Evolutionary conservation across 768 basidiomycete species (phyloP).

Genomic region (Podaxis sp.): DNA sequence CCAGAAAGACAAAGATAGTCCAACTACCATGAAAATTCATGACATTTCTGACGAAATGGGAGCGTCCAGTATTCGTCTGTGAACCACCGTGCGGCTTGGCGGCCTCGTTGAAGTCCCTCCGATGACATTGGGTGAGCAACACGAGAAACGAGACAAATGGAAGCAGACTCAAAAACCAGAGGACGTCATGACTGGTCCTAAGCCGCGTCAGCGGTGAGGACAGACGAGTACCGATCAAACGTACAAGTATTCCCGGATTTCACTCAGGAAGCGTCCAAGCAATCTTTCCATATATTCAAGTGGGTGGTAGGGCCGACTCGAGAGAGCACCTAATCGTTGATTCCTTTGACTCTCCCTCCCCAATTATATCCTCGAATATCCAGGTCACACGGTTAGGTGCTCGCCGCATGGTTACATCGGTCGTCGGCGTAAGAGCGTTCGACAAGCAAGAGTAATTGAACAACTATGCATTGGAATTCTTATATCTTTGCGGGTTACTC

Average conservation of each 20-base stretch:
- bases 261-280: neutral
- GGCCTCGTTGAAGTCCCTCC: too few relatives aligned
- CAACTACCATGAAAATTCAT: slow-evolving; percentile 44
- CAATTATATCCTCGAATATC: too few relatives aligned
- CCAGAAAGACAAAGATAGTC: slow-evolving; percentile 46
- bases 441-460: too few relatives aligned
- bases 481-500: too few relatives aligned
- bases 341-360: neutral
- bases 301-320: neutral
- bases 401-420: neutral
- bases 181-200: neutral
- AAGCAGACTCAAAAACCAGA: slow-evolving; percentile 1
- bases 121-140: neutral
- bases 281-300: neutral
- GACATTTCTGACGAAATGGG: slow-evolving; percentile 22
- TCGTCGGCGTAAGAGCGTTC: too few relatives aligned
- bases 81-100: neutral
- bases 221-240: neutral
- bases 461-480: too few relatives aligned
- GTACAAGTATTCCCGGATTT: neutral
- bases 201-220: neutral
- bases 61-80: neutral
- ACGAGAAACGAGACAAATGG: neutral
- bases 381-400: neutral
- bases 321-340: neutral